Base-by-base conservation (phyloP, 2,329 filamentous ascomycete genomes). In the Neophaeococcomyces aloes region DNA sequence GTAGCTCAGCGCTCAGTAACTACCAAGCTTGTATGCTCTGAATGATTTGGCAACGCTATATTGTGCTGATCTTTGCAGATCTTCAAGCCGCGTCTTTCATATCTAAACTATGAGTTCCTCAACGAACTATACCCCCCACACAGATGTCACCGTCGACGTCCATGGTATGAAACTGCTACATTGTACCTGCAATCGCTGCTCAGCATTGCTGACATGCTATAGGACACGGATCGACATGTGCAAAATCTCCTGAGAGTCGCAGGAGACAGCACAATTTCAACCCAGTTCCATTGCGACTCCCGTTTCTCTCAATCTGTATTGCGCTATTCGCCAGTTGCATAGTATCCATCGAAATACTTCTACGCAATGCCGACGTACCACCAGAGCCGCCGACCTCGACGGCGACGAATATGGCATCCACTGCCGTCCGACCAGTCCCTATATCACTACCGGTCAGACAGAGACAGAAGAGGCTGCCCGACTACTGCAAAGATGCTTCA, bases 331-430 rank as follows among this genome's bases (percentile, higher is more conserved):
- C 38, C n/a, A 23, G 2, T 18, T 41, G 38, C 29, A 33, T 41
- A 11, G 29, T 23, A n/a, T 18, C 33, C 8, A 41, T 41, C 17
- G 38, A 41, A n/a, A 15, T 41, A 8, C 29, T 41, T 23, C 38
- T 41, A n/a, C 29, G 23, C 14, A 8, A 33, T 19, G 19, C 38
- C 11, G 19, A 13, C 19, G 18, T n/a, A 25, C 19, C 21, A 23
- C 18, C 18, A 19, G 13, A n/a, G 13, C 8, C 25, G 10, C 10
- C 38, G 14, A 32, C 38, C 3, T 17, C 37, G 15, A 29, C 37
- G n/a, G 23, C 15, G 13, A 7, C 17, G 14, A 18, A 27, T 8
- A 13, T 18, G 10, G 27, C 29, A 32, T 21, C 38, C 7, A 33
- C 29, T 5, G 13, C 29, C 11, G 27, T 14, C 3, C 23, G 14